A percentile compares a stretch with the other conserved stretches of the same genome.
phyloP scores from a whole-genome alignment of 179 eudicot genomes.

The Beta lomatogona region DNA sequence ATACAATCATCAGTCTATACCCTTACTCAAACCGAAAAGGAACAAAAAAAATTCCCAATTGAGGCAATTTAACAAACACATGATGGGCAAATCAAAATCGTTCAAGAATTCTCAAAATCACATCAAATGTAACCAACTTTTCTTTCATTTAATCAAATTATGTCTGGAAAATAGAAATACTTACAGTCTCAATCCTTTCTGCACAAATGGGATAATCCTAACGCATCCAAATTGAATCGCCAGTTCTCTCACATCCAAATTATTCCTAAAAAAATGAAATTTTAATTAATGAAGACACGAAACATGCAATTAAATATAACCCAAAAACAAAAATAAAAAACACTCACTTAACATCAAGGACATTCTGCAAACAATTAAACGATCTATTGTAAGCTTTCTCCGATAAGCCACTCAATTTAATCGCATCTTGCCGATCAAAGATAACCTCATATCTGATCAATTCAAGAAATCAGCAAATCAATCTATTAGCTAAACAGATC shows the following conservation, averaged over 20 bases:
- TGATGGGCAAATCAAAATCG: constrained; percentile 13
- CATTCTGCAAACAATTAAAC: constrained; percentile 79
- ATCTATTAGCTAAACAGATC: background rate
- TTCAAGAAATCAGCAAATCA: constrained; percentile 1
- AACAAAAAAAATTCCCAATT: background rate
- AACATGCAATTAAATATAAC: constrained; percentile 2
- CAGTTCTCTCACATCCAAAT: constrained; percentile 81
- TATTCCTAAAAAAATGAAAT: constrained; percentile 50
- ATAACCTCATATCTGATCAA: constrained; percentile 60
- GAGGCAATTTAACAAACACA: constrained; percentile 37
- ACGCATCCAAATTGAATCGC: constrained; percentile 91
- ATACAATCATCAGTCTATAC: background rate
- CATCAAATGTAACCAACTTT: background rate
- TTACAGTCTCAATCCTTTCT: constrained; percentile 76
- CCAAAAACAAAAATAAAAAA: background rate
- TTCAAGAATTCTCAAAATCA: background rate
- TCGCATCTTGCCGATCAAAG: constrained; percentile 67
- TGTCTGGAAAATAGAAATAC: constrained; percentile 9
- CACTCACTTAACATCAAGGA: constrained; percentile 86
- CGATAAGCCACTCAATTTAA: constrained; percentile 81
- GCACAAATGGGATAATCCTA: constrained; percentile 83
- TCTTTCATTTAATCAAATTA: background rate
- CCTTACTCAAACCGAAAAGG: background rate
- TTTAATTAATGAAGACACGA: background rate
- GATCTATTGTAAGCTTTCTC: constrained; percentile 88